These are phyloP conservation scores for Mycosphaerella sp. DNA, from an alignment of 2,329 filamentous ascomycete genomes.

Conservation along the genomic window DNA sequence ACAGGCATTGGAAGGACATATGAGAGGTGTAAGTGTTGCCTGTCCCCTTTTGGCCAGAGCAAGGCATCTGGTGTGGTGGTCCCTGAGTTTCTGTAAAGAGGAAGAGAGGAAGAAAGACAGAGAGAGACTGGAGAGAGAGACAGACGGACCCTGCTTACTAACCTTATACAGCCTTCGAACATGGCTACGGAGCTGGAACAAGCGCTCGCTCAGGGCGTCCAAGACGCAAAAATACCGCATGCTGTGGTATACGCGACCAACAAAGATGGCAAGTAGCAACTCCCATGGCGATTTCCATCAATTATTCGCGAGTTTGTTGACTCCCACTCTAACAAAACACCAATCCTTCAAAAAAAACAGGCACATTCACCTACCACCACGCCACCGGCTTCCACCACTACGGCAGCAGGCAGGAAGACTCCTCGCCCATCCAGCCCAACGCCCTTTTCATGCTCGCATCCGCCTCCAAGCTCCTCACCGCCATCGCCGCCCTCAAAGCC, in stretches of 20 bases:
- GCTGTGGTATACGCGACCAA: constrained; percentile 28
- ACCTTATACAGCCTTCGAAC: not conserved
- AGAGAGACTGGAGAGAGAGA: not conserved
- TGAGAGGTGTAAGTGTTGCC: constrained; percentile 5
- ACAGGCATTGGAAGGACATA: constrained; percentile 5
- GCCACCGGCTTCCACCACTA: constrained; percentile 25
- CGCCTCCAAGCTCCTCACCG: constrained; percentile 44
- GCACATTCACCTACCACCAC: constrained; percentile 29
- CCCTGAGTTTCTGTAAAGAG: not conserved
- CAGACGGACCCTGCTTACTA: not conserved
- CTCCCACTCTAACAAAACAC: not conserved
- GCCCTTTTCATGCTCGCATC: constrained; percentile 32
- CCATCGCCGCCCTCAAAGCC: constrained; percentile 49
- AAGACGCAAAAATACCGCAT: constrained; percentile 30
- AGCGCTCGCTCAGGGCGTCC: constrained; percentile 26
- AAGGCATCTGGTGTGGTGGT: not conserved
- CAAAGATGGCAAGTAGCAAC: constrained; percentile 18
- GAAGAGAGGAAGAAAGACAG: not conserved
- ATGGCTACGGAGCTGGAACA: constrained; percentile 23
- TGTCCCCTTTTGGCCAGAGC: too few relatives aligned
- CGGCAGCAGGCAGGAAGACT: constrained; percentile 5
- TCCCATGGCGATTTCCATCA: too few relatives aligned
- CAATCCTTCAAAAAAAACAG: constrained; percentile 11
- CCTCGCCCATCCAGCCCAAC: constrained; percentile 28
- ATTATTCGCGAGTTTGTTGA: not conserved